Evolutionary conservation across 2,329 filamentous ascomycete species (phyloP).

Genomic region (Paradendryphiella salina): DNA sequence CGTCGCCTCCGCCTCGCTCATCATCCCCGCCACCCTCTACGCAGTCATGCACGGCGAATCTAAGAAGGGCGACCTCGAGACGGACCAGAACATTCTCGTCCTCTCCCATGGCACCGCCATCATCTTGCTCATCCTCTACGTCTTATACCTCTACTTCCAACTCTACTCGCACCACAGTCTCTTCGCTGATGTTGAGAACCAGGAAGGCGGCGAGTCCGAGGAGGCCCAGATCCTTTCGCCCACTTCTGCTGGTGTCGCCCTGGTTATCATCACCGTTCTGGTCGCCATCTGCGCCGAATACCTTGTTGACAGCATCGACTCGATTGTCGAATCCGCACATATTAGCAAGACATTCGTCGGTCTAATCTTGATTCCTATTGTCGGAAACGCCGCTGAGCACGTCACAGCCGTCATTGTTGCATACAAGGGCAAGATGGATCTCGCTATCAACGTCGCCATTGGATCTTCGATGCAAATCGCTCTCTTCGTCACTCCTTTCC

Average conservation of each 20-base stretch:
- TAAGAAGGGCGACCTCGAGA: constrained; percentile 41
- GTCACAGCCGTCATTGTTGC: constrained; percentile 60
- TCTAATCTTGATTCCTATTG: constrained; percentile 60
- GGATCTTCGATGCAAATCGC: constrained; percentile 61
- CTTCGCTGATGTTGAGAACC: constrained; percentile 50
- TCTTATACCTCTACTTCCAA: constrained; percentile 60
- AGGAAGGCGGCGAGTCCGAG: constrained; percentile 39
- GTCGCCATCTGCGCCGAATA: constrained; percentile 58
- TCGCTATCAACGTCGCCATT: constrained; percentile 60
- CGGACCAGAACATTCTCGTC: constrained; percentile 53
- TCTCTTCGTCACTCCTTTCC: constrained; percentile 61
- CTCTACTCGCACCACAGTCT: constrained; percentile 55
- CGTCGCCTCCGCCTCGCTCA: constrained; percentile 58
- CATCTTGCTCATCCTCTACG: constrained; percentile 58
- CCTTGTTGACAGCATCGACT: constrained; percentile 59
- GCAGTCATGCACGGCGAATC: constrained; percentile 51
- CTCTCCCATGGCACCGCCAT: constrained; percentile 59
- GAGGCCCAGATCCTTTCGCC: constrained; percentile 51
- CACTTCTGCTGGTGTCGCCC: constrained; percentile 50
- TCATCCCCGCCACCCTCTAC: constrained; percentile 59
- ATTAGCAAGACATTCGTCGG: constrained; percentile 62
- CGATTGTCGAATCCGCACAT: constrained; percentile 55
- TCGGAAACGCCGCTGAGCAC: constrained; percentile 61
- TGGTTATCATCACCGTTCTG: constrained; percentile 54
- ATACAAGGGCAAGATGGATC: constrained; percentile 61